These are phyloP conservation scores for Cystobasidiopsis lactophilus DNA, from an alignment of 768 basidiomycete species.

Conservation along the genomic window DNA sequence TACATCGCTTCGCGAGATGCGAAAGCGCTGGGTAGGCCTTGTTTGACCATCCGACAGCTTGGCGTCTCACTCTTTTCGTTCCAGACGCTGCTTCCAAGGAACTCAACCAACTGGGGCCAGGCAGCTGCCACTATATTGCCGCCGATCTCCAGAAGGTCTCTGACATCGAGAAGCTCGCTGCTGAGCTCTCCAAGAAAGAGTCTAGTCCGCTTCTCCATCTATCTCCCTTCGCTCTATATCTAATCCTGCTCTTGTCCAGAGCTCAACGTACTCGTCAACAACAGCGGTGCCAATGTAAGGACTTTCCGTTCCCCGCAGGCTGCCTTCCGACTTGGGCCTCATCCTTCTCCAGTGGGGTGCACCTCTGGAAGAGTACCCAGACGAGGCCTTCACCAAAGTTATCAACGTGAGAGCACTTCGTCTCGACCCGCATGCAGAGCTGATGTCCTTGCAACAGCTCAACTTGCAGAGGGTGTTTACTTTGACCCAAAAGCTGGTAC, in stretches of 20 bases:
- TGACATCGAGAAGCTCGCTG: conserved; percentile 35
- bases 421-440: background rate
- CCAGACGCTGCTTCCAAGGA: conserved; percentile 37
- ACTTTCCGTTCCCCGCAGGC: conserved; percentile 56
- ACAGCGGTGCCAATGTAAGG: conserved; percentile 14
- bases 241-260: conserved; percentile 19
- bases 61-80: no score
- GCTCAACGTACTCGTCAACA: conserved; percentile 19
- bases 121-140: conserved; percentile 35
- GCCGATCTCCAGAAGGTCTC: conserved; percentile 36
- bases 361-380: conserved; percentile 26
- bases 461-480: conserved; percentile 42
- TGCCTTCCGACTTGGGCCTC: conserved; percentile 31
- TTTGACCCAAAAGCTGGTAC: conserved; percentile 39
- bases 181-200: conserved; percentile 35
- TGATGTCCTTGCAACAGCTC: conserved; percentile 23
- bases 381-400: conserved; percentile 40
- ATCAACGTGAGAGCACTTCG: conserved; percentile 20
- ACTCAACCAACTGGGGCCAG: conserved; percentile 35
- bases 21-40: conserved; percentile 32
- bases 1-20: conserved; percentile 42
- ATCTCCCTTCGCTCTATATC: background rate
- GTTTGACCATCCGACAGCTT: no score
- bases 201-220: conserved; percentile 21
- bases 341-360: conserved; percentile 21